phyloP scores from a whole-genome alignment of 768 basidiomycete species.

The Agrocybe chaxingu region DNA sequence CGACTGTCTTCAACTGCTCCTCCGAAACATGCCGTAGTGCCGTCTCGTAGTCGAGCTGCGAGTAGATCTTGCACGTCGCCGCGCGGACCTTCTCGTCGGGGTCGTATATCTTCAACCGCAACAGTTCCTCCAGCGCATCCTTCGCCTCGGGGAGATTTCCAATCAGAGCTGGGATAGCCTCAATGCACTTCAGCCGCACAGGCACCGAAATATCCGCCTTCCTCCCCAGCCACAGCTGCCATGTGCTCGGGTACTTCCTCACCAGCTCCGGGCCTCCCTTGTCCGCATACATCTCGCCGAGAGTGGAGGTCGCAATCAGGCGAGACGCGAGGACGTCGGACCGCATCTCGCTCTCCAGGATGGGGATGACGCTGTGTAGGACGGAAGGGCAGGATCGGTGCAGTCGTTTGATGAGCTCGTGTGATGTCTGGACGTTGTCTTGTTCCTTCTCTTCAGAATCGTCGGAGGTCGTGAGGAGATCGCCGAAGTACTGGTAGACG shows the following conservation, averaged over 20 bases:
- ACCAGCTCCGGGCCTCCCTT: constrained; percentile 71
- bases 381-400: constrained; percentile 77
- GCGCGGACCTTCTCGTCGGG: constrained; percentile 91
- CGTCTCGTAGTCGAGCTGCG: constrained; percentile 87
- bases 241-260: constrained; percentile 78
- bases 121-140: constrained; percentile 65
- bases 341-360: constrained; percentile 86
- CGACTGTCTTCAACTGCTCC: constrained; percentile 58
- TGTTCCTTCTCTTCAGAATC: constrained; percentile 59
- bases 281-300: constrained; percentile 90
- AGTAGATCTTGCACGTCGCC: constrained; percentile 78
- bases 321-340: constrained; percentile 72
- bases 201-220: constrained; percentile 69
- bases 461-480: constrained; percentile 53
- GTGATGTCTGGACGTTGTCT: constrained; percentile 70
- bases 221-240: constrained; percentile 80
- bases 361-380: constrained; percentile 87
- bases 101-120: constrained; percentile 70
- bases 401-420: constrained; percentile 82
- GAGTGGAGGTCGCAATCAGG: constrained; percentile 75
- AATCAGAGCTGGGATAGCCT: constrained; percentile 60
- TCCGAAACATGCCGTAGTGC: constrained; percentile 77
- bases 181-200: constrained; percentile 80
- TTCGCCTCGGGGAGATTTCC: constrained; percentile 63
- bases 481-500: constrained; percentile 90